Base-by-base conservation (phyloP, 495 filamentous ascomycete species). In the Aspergillus campestris region DNA sequence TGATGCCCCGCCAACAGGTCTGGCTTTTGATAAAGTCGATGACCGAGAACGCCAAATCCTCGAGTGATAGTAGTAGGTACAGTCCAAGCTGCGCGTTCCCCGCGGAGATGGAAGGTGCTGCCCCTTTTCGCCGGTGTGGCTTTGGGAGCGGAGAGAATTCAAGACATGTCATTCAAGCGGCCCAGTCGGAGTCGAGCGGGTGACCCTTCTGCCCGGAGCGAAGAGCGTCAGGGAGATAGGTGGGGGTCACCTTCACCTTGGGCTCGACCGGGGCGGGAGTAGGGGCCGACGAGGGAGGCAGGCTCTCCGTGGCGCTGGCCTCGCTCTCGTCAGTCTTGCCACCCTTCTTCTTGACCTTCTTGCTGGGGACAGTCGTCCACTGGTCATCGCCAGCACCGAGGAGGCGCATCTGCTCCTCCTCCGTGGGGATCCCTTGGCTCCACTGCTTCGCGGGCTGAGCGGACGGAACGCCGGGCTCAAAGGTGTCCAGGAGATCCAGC, bases 381-480 rank as follows among this genome's bases (percentile, higher is more conserved):
- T 77, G 78, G 44, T 82, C 78, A 9, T 79, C 74, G 14, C 67
- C 68, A 15, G 76, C 75, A 28, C 66, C 75, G 28, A 87, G 67
- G 51, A 84, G 68, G 60, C 83, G 75, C 65, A 92, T 66, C 67
- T 94, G 88, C 64, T 92, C 87, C 58, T 95, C 88, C 64, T 94
- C 88, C 0, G 86, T 86, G 5, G 82, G 85, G 34, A 85, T 70
- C 44, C 73, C 73, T 36, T 71, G 62, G 35, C 70, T 66, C 80
- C 75, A 85, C 49, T 65, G 55, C 45, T 59, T 61, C 44, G 52
- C 58, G 38, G 61, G 54, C 42, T 66, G 48, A 31, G 61, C 62
- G 11, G 66, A 56, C 12, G 58, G 42, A 30, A 55, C 64, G 11
- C 72, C 62, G 10, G 70, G 63, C 33, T 87, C 84, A 48, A 86